phyloP scores from a whole-genome alignment of 2,329 filamentous ascomycete genomes.

The Macroventuria anomochaeta region DNA sequence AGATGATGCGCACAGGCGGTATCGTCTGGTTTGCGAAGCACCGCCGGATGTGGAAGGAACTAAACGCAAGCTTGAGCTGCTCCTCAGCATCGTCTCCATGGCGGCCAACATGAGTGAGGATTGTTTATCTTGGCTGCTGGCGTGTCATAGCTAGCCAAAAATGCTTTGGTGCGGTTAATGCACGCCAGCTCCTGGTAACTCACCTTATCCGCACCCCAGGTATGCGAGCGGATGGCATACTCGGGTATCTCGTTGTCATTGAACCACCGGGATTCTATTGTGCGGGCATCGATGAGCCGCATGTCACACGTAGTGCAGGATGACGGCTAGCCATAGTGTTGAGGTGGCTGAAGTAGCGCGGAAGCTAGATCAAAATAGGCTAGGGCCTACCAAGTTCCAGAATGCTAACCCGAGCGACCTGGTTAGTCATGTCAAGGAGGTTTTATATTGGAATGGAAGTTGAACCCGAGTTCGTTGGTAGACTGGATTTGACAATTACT shows the following conservation, averaged over 20 bases:
- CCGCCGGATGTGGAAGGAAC: conserved; percentile 29
- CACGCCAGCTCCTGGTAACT: conserved; percentile 24
- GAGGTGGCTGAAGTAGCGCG: neutral
- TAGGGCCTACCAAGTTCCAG: neutral
- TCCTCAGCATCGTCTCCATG: conserved; percentile 23
- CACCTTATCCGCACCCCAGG: conserved; percentile 30
- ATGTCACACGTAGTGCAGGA: conserved; percentile 22
- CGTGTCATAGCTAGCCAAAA: conserved; percentile 12
- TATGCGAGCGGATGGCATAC: conserved; percentile 33
- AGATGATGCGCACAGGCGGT: conserved; percentile 28
- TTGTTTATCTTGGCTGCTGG: conserved; percentile 6
- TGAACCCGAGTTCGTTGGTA: neutral
- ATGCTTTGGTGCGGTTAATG: conserved; percentile 21
- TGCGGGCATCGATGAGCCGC: conserved; percentile 36
- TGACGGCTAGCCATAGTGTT: neutral
- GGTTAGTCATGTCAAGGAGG: neutral
- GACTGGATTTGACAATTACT: neutral
- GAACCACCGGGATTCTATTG: conserved; percentile 30
- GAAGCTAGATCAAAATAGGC: neutral
- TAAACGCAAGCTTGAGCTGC: conserved; percentile 11
- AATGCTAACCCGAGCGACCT: neutral
- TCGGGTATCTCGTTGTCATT: conserved; percentile 27
- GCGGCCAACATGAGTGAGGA: conserved; percentile 17
- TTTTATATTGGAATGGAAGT: neutral
- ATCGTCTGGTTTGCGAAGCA: conserved; percentile 22